Base-by-base conservation (phyloP, 2,329 filamentous ascomycete genomes). In the Colletotrichum coccodes region DNA sequence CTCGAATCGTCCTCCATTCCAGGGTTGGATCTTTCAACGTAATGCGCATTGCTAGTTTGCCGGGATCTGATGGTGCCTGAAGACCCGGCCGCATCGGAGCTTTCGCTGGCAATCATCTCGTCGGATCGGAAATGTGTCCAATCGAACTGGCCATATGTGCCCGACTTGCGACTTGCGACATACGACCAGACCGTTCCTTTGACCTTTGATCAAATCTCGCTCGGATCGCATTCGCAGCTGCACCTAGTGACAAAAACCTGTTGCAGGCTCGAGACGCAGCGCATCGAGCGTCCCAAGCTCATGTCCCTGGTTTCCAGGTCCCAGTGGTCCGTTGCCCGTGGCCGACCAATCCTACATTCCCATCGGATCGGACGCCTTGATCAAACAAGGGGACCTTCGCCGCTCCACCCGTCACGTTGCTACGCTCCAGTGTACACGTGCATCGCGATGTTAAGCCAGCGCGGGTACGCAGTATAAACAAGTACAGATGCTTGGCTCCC, bases 261-360 rank as follows among this genome's bases (percentile, higher is more conserved):
- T 52, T 21, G 46, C 46, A 50, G 54, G 34, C 44, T 44, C 65
- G 52, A 46, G 36, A 59, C 40, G 65, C 47, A 47, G 50, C 42
- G 26, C 60, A 53, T 64, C 21, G 18, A 65, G 65, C 65, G 61
- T 60, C 60, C 65, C 60, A 68, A 68, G 65, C 65, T 68, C 53
- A 53, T 54, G 49, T 56, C 6, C 30, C n/a, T 11, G n/a, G n/a
- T n/a, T n/a, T n/a, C n/a, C n/a, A n/a, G n/a, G n/a, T n/a, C n/a
- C 12, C n/a, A 36, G 30, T 36, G 50, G 50, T 21, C 49, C 18
- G 52, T 47, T 30, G 30, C 40, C 49, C 18, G 52, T 47, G 44
- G 30, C 40, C 47, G 30, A 18, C 53, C 52, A 32, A 32, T 49
- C 58, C 60, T 36, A 32, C 38, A 64, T 42, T 40, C 26, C 60